A percentile compares a stretch with the other conserved stretches of the same genome.
phyloP scores from a whole-genome alignment of 1,139 yeast genomes.

The Taphrina deformans region DNA sequence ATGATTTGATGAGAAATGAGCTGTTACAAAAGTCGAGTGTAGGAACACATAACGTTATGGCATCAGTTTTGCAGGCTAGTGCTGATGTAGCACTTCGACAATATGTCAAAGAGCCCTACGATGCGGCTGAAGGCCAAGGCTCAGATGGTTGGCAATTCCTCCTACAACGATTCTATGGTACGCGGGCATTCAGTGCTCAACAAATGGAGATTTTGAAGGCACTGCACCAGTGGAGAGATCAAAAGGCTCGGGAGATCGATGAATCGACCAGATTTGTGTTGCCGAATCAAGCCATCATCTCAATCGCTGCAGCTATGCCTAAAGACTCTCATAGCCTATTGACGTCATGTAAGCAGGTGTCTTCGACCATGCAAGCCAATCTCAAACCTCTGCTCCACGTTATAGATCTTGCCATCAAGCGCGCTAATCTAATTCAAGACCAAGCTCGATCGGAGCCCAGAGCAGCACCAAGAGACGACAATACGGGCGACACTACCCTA shows the following conservation, averaged over 20 bases:
- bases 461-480: background rate
- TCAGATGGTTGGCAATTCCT: constrained; percentile 46
- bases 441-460: background rate
- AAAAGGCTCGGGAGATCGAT: constrained; percentile 68
- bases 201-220: constrained; percentile 60
- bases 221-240: constrained; percentile 81
- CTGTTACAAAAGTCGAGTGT: constrained; percentile 49
- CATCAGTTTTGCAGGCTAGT: constrained; percentile 70
- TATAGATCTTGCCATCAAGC: constrained; percentile 30
- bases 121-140: constrained; percentile 39
- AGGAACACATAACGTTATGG: constrained; percentile 49
- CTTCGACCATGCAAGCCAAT: constrained; percentile 32
- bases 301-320: constrained; percentile 49
- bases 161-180: constrained; percentile 60
- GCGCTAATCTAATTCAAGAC: constrained; percentile 11
- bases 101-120: constrained; percentile 54
- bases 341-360: constrained; percentile 26
- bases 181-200: constrained; percentile 50
- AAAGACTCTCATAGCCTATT: constrained; percentile 26
- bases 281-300: constrained; percentile 75
- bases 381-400: constrained; percentile 23
- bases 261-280: constrained; percentile 81
- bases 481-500: background rate
- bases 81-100: constrained; percentile 78
- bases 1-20: constrained; percentile 68